Percentiles rank a stretch among this genome's conserved stretches.
Evolutionary conservation across 768 basidiomycete genomes (phyloP).

Genomic region (Leccinum uliginosum): DNA sequence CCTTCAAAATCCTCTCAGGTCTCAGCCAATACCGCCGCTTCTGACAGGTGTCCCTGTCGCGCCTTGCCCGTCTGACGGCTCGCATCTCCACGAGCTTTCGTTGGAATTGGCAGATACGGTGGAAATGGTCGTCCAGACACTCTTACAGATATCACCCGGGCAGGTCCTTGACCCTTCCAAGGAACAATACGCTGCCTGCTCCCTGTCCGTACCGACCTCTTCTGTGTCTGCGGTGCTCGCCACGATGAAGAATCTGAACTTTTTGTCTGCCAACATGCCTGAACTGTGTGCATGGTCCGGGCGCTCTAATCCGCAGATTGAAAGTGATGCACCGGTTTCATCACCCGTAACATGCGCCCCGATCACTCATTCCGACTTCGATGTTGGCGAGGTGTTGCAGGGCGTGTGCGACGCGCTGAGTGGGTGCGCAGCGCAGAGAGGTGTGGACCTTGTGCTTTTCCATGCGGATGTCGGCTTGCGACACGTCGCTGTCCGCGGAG

Average conservation of each 20-base stretch:
- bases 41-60: conserved; percentile 13
- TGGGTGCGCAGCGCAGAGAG: conserved; percentile 74
- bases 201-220: conserved; percentile 81
- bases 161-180: conserved; percentile 91
- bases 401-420: conserved; percentile 84
- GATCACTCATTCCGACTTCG: conserved; percentile 59
- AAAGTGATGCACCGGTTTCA: conserved; percentile 16
- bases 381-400: conserved; percentile 88
- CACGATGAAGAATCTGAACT: conserved; percentile 91
- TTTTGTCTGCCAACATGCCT: conserved; percentile 82
- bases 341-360: conserved; percentile 15
- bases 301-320: conserved; percentile 13
- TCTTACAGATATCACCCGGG: conserved; percentile 84
- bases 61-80: conserved; percentile 19
- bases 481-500: conserved; percentile 79
- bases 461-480: conserved; percentile 87
- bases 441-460: conserved; percentile 88
- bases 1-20: conserved; percentile 64
- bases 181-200: conserved; percentile 89
- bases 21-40: conserved; percentile 6
- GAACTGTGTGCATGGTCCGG: conserved; percentile 27
- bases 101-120: conserved; percentile 87
- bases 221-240: conserved; percentile 87
- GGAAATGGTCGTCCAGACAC: conserved; percentile 86
- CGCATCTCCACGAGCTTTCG: conserved; percentile 64